Percentiles rank a stretch among this genome's conserved stretches.
Evolutionary conservation across 2,329 filamentous ascomycete genomes (phyloP).

Genomic region (Xylariomycetidae sp.): DNA sequence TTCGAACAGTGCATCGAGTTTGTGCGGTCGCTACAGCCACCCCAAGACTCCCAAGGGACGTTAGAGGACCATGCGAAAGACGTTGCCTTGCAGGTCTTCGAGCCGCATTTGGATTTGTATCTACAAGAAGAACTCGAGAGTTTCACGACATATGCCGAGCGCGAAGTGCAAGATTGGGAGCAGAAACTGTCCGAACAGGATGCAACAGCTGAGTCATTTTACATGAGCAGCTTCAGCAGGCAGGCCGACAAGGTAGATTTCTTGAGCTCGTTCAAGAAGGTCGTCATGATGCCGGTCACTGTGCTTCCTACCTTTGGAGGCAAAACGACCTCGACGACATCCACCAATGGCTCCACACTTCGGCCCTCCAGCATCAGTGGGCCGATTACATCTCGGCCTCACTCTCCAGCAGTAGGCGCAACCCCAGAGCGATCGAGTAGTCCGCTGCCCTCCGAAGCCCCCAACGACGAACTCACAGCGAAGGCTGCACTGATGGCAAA

Average conservation of each 20-base stretch:
- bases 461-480: conserved; percentile 85
- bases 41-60: conserved; percentile 54
- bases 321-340: conserved; percentile 28
- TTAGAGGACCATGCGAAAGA: conserved; percentile 60
- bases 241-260: conserved; percentile 97
- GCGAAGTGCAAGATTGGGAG: conserved; percentile 80
- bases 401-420: conserved; percentile 39
- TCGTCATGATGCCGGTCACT: conserved; percentile 98
- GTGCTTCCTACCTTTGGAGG: conserved; percentile 65
- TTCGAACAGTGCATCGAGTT: conserved; percentile 84
- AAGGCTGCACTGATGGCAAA: conserved; percentile 98
- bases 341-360: conserved; percentile 24
- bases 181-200: conserved; percentile 88
- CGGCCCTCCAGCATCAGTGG: conserved; percentile 24
- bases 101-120: conserved; percentile 90
- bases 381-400: conserved; percentile 40
- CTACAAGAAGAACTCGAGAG: conserved; percentile 84
- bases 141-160: conserved; percentile 71
- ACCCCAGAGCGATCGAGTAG: conserved; percentile 33
- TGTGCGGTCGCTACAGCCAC: conserved; percentile 62
- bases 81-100: conserved; percentile 69
- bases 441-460: conserved; percentile 57
- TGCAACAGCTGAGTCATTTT: conserved; percentile 83
- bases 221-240: conserved; percentile 91
- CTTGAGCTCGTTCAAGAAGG: conserved; percentile 92